phyloP scores from a whole-genome alignment of 495 filamentous ascomycete genomes.

The Daldinia concentrica region DNA sequence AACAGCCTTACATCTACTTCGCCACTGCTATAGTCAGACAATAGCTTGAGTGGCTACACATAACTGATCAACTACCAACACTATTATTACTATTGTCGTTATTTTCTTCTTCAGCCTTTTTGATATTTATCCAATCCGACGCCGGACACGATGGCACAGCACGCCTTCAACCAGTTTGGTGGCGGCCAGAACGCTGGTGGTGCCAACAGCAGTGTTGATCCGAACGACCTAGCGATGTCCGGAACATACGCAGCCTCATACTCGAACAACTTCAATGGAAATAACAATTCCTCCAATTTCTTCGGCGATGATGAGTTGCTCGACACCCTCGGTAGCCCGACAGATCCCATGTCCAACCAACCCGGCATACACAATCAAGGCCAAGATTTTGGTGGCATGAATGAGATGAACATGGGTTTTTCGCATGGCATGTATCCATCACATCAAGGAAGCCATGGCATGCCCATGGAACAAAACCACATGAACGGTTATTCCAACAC shows the following conservation, averaged over 20 bases:
- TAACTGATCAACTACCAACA: background rate
- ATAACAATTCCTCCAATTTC: constrained; percentile 51
- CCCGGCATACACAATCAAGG: constrained; percentile 58
- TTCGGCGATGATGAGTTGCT: constrained; percentile 73
- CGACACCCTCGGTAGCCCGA: constrained; percentile 63
- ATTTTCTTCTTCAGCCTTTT: background rate
- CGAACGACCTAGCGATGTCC: constrained; percentile 82
- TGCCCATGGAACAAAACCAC: constrained; percentile 61
- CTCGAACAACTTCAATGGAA: constrained; percentile 54
- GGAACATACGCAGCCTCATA: constrained; percentile 52
- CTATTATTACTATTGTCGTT: background rate
- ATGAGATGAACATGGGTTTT: constrained; percentile 59
- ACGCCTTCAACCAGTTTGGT: constrained; percentile 71
- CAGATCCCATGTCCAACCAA: constrained; percentile 53
- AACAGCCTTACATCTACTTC: background rate
- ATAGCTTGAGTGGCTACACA: background rate
- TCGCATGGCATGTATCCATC: constrained; percentile 57
- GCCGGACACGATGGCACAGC: constrained; percentile 61
- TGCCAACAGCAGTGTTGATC: constrained; percentile 73
- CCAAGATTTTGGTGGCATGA: constrained; percentile 58
- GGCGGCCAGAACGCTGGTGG: constrained; percentile 65
- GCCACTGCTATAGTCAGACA: background rate
- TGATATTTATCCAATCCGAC: constrained; percentile 15
- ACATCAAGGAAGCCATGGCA: constrained; percentile 50
- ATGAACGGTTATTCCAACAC: constrained; percentile 85